Evolutionary conservation across 768 basidiomycete genomes (phyloP).

Genomic region (Rubroboletus pulcherrimus): DNA sequence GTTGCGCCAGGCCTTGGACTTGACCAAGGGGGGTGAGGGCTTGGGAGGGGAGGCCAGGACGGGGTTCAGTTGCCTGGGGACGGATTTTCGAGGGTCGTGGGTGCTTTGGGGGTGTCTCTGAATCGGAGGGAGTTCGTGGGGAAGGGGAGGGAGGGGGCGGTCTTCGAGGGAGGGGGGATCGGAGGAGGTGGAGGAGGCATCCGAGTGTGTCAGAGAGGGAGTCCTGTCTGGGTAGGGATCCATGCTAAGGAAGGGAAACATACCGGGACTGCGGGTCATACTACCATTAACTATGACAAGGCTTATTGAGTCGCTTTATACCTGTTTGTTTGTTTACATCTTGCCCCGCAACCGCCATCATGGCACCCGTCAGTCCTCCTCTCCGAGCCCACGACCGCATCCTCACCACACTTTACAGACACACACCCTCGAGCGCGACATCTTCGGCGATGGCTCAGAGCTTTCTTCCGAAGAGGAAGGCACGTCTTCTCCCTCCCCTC

Average conservation of each 20-base stretch:
- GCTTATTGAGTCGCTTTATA: neutral
- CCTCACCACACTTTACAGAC: neutral
- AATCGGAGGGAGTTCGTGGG: neutral
- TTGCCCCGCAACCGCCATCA: constrained; percentile 5
- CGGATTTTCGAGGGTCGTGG: neutral
- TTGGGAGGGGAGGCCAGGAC: constrained; percentile 1
- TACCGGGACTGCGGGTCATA: neutral
- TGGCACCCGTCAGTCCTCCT: constrained; percentile 7
- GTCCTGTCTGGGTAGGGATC: constrained; percentile 22
- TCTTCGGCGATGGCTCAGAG: constrained; percentile 85
- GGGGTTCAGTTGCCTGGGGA: neutral
- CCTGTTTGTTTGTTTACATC: constrained; percentile 7
- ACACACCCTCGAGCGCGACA: constrained; percentile 57
- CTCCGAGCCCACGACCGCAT: no score
- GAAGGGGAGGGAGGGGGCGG: constrained; percentile 21
- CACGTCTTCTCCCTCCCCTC: constrained; percentile 1
- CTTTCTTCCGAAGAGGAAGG: constrained; percentile 73
- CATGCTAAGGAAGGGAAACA: constrained; percentile 23
- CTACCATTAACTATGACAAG: no score
- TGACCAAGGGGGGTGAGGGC: constrained; percentile 4
- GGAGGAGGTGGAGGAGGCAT: constrained; percentile 17
- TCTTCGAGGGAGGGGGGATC: constrained; percentile 17
- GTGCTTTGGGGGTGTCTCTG: neutral
- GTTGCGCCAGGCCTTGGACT: constrained; percentile 22
- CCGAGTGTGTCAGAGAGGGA: constrained; percentile 29